Evolutionary conservation across 2,329 filamentous ascomycete species (phyloP).

Genomic region (Colletotrichum gloeosporioides): DNA sequence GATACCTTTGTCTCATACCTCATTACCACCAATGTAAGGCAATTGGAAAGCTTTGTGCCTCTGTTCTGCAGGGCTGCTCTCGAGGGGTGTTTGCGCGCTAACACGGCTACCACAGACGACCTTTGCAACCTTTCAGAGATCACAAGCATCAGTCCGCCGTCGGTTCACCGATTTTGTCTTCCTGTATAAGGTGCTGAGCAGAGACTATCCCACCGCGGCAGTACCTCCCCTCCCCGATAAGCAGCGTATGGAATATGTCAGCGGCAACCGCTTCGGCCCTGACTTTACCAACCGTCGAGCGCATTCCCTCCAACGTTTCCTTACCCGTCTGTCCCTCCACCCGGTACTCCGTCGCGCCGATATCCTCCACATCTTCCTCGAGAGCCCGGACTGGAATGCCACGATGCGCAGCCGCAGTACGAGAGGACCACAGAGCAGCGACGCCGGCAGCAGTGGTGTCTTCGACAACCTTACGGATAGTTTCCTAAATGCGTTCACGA

Average conservation of each 20-base stretch:
- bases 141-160: conserved; percentile 79
- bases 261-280: conserved; percentile 90
- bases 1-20: conserved; percentile 96
- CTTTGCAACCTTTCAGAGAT: conserved; percentile 89
- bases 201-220: conserved; percentile 89
- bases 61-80: background rate
- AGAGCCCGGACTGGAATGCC: conserved; percentile 94
- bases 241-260: conserved; percentile 98
- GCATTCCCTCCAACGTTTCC: conserved; percentile 89
- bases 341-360: conserved; percentile 84
- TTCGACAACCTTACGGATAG: conserved; percentile 96
- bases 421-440: conserved; percentile 60
- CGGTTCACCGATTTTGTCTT: conserved; percentile 99
- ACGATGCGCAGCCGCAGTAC: conserved; percentile 83
- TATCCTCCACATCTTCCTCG: conserved; percentile 87
- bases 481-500: conserved; percentile 96
- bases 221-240: conserved; percentile 96
- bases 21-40: conserved; percentile 81
- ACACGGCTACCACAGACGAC: conserved; percentile 72
- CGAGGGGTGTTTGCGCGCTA: background rate
- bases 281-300: conserved; percentile 92
- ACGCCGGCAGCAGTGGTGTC: conserved; percentile 68
- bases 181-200: conserved; percentile 86
- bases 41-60: background rate
- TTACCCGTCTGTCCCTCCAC: conserved; percentile 85